Evolutionary conservation across 805 yeast species (phyloP), one percentile per base, ranked within the genome.

Genomic region (Cyberlindnera maclurae): DNA sequence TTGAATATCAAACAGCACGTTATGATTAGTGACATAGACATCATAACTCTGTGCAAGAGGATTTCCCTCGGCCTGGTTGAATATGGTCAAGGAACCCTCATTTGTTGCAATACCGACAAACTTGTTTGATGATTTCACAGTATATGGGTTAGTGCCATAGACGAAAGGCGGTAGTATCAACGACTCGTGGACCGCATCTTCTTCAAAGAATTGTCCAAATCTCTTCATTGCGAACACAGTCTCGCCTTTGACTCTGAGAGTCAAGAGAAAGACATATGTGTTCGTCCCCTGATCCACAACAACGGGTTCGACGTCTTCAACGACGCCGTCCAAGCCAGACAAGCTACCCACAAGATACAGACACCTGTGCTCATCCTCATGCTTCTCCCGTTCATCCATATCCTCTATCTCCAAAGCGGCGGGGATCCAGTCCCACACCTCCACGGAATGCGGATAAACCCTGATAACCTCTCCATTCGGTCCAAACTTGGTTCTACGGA

Each of bases 1-100:
- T 62, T 64, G 18, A 54, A 64, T 20, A 70, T 70, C 39, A 73
- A 55, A 49, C 59, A 64, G 15, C 66, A 65, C 2, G 67, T 68
- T 2, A 69, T 69, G 41, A 64, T 62, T 34, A 47, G 34, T 17
- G 28, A 41, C 46, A 13, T 31, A 15, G 20, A 49, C 50, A 15
- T 55, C 48, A 9, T 46, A 38, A 24, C 39, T 42, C 13, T 41
- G 26, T 1, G 57, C 29, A 9, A 51, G 26, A 4, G 53, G 55
- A 15, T 42, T 46, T 4, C 48, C 41, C 6, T 39, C 27, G 4
- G 5, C 13, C 12, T 40, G 43, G 27, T 57, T 45, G 40, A 57
- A 56, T 1, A 60, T 39, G 1, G 57, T 44, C 28, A 59, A 37
- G 3, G 50, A 47, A 0, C 64, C 64, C 30, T 58, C 58, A 36